These are phyloP conservation scores for Pythium scleroteichum DNA, from an alignment of 352 stramenopile genomes.

Conservation along the genomic window DNA sequence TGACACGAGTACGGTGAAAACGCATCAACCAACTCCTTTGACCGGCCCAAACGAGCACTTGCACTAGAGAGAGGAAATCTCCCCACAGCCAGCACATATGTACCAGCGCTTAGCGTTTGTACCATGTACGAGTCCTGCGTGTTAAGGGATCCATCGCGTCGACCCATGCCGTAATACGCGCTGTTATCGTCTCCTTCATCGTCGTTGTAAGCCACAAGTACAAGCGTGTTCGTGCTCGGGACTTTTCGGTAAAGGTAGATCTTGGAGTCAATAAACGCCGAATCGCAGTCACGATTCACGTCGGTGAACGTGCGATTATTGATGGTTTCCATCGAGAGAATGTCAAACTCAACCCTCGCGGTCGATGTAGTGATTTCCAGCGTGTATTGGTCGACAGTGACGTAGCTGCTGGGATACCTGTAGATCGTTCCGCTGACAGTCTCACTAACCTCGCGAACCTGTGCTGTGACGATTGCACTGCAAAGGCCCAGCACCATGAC, in stretches of 20 bases:
- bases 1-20: slow-evolving; percentile 71
- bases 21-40: slow-evolving; percentile 35
- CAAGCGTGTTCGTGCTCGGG: slow-evolving; percentile 28
- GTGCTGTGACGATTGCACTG: slow-evolving; percentile 1
- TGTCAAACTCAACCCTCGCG: slow-evolving; percentile 62
- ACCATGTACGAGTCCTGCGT: slow-evolving; percentile 66
- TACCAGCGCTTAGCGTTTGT: slow-evolving; percentile 38
- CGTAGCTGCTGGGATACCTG: slow-evolving; percentile 35
- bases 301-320: slow-evolving; percentile 52
- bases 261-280: slow-evolving; percentile 69
- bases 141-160: slow-evolving; percentile 51
- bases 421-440: slow-evolving; percentile 59
- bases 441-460: slow-evolving; percentile 28
- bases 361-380: slow-evolving; percentile 39
- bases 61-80: slow-evolving; percentile 51
- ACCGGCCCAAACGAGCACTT: slow-evolving; percentile 37
- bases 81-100: slow-evolving; percentile 61
- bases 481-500: neutral
- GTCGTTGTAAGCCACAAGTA: slow-evolving; percentile 58
- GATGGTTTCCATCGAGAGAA: slow-evolving; percentile 63
- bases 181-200: slow-evolving; percentile 63
- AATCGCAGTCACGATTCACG: slow-evolving; percentile 74
- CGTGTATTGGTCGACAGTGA: slow-evolving; percentile 69
- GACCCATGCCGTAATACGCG: slow-evolving; percentile 38
- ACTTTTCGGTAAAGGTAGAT: slow-evolving; percentile 45